A percentile compares a stretch with the other conserved stretches of the same genome.
Conservation (phyloP, 805 yeast genomes). For the Lachancea sp. region DNA sequence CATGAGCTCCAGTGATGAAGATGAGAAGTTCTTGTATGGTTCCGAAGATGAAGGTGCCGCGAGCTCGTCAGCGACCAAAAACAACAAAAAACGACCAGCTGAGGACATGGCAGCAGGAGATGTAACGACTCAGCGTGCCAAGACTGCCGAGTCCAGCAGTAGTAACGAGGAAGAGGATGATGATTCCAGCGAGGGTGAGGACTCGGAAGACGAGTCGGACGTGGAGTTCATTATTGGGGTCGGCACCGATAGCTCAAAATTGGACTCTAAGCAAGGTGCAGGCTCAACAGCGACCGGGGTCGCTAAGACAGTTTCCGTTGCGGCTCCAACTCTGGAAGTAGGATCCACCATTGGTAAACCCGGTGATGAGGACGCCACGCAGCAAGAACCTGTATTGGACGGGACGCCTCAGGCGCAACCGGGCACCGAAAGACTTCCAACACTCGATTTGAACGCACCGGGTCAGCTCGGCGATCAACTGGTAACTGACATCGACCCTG, state of each 20-base stretch:
- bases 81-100: conserved; percentile 3
- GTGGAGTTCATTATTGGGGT: conserved; percentile 75
- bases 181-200: conserved; percentile 41
- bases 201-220: conserved; percentile 57
- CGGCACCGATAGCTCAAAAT: conserved; percentile 26
- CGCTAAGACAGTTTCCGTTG: conserved; percentile 17
- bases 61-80: neutral
- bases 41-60: conserved; percentile 27
- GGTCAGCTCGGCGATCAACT: conserved; percentile 66
- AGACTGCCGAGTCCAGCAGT: conserved; percentile 16
- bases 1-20: conserved; percentile 27
- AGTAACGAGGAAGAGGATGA: conserved; percentile 38
- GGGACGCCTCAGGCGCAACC: conserved; percentile 22
- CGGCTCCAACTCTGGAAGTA: conserved; percentile 9
- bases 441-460: conserved; percentile 32
- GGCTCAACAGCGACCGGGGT: conserved; percentile 18
- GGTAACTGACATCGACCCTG: conserved; percentile 71
- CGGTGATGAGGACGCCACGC: neutral
- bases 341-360: conserved; percentile 1
- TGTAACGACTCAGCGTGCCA: conserved; percentile 13
- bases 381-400: neutral
- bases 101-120: neutral
- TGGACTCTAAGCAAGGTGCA: conserved; percentile 19
- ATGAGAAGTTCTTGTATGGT: conserved; percentile 32
- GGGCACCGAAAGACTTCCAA: conserved; percentile 31